Evolutionary conservation across 2,329 filamentous ascomycete genomes (phyloP), one percentile per base, ranked within the genome.

Genomic region (Trichoderma oligosporum): DNA sequence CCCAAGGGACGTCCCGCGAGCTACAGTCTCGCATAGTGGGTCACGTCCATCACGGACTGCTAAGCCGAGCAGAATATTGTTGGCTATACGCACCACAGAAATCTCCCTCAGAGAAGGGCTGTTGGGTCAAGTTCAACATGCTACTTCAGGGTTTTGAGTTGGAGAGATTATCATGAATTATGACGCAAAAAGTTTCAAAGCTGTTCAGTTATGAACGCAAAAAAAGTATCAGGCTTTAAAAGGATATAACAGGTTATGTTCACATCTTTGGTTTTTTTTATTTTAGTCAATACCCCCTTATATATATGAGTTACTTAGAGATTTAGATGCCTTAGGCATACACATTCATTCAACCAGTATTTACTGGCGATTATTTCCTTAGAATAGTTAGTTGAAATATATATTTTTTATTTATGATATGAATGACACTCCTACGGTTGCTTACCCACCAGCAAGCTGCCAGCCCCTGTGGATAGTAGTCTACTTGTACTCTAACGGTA

Each of bases 21-120:
- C 44, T 22, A 41, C 52, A 48, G 56, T 47, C 48, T 58, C 56
- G 48, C 41, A 54, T n/a, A 39, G 45, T 49, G 45, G 56, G 47
- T 35, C 20, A 53, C 35, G 46, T 58, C 56, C 56, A 41, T 46
- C 31, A 41, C 18, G 24, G 48, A 41, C 48, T 53, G 39, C 41
- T 51, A 49, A 49, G 46, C 54, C 54, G 27, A 49, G 54, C 46
- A 42, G 31, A 46, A 47, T 36, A 12, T 25, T 29, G 18, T 20
- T 45, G 36, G 22, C 22, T 55, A 31, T n/a, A 38, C 35, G 29
- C 35, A 44, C 36, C 44, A 56, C 53, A 49, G n/a, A 51, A 29
- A 38, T 51, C 35, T 49, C 35, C 31, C 44, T 25, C 36, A 44
- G 38, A 44, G 54, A 42, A 48, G 38, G 22, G 46, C 48, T 38